Evolutionary conservation across 352 stramenopile species (phyloP), one percentile per base, ranked within the genome.

Genomic region (Pythium coloratum): DNA sequence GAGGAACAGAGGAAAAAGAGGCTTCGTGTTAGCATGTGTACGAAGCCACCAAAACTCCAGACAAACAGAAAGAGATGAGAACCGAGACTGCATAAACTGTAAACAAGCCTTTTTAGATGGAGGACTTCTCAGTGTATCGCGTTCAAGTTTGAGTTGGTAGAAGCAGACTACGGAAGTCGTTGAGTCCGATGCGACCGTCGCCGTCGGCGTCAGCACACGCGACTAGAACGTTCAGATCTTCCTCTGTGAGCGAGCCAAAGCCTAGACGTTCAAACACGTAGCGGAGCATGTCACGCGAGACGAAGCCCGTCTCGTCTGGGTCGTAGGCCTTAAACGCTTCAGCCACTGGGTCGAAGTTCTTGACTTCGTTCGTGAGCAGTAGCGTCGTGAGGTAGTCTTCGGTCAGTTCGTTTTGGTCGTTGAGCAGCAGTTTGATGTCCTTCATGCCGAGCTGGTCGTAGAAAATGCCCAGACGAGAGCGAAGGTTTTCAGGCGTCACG

Each of bases 281-380:
- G 51, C 76, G 78, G 32, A 97, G 72, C 75, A 96, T 92, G n/a
- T 95, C 76, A 20, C 72, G 76, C 12, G 80, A 86, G 65, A 89
- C 86, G 68, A 84, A 95, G 18, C 91, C 91, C 24, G 86, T 96
- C 58, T 90, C 86, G 6, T 96, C 82, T 3, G 89, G 89, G 68
- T 97, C 90, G 71, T 95, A 97, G 14, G 83, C 87, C 59, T 92
- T 88, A 74, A 97, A 97, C 6, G 91, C 91, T 59, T 97, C 91
- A 28, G 77, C 83, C 38, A 96, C 81, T 0, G 91, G 89, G 59
- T 97, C 91, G 55, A 96, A 97, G 69, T 96, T 89, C 60, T 89
- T 88, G 36, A 97, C 82, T 66, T 97, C 89, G 61, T 97, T 97
- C 6, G 92, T 80, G 32, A 95, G 64, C 44, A 97, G 71, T 32